Percentiles rank a stretch among this genome's conserved stretches.
phyloP scores from a whole-genome alignment of 2,329 filamentous ascomycete species.

The Myotisia sp. region DNA sequence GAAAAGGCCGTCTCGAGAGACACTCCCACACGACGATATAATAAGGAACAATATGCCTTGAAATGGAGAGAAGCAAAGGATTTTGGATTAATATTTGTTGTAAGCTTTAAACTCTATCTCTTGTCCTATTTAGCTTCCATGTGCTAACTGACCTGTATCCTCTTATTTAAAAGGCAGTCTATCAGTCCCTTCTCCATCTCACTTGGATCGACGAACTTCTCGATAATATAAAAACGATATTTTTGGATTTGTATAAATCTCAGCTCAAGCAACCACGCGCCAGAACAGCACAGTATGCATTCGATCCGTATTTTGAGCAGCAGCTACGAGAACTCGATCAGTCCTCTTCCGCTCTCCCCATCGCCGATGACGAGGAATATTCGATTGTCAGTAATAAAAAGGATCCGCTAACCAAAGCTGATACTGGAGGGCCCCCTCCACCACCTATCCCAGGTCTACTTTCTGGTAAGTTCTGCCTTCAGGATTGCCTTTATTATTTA shows the following conservation, averaged over 20 bases:
- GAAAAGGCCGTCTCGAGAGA: constrained; percentile 55
- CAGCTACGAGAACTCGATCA: constrained; percentile 61
- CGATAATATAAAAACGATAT: constrained; percentile 86
- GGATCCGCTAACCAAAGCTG: constrained; percentile 35
- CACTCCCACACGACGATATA: constrained; percentile 57
- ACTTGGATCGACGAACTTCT: constrained; percentile 96
- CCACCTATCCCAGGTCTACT: constrained; percentile 40
- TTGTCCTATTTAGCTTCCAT: not conserved
- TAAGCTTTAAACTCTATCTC: constrained; percentile 33
- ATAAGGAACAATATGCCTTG: constrained; percentile 81
- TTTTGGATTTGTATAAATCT: constrained; percentile 77
- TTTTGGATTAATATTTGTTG: constrained; percentile 86
- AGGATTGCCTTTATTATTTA: not conserved
- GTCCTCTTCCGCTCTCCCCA: constrained; percentile 21
- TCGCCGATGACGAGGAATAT: constrained; percentile 33
- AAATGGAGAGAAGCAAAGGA: constrained; percentile 93
- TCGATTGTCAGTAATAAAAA: constrained; percentile 26
- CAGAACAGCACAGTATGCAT: constrained; percentile 66
- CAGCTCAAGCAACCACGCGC: constrained; percentile 70
- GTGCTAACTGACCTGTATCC: not conserved
- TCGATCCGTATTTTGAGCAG: constrained; percentile 89
- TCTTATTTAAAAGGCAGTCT: constrained; percentile 57
- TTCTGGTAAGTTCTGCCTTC: constrained; percentile 26
- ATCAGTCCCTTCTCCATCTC: constrained; percentile 85
- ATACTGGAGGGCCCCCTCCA: constrained; percentile 36